Base-by-base conservation (phyloP, 257 asterid genomes). In the Salvia splendens region DNA sequence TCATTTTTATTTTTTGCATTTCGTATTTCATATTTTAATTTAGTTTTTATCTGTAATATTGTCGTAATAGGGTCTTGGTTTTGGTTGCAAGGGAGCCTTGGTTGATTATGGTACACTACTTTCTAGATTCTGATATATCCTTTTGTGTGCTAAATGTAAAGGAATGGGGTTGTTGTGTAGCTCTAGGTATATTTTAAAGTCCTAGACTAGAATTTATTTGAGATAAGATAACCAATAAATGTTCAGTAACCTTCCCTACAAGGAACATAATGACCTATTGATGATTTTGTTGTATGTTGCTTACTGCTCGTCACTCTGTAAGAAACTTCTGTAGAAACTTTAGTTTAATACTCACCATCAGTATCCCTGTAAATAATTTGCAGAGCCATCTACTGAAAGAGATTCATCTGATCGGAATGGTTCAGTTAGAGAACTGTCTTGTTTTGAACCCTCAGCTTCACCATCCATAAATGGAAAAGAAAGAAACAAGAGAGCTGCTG, bases 321-420 rank as follows among this genome's bases (percentile, higher is more conserved):
- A 61, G 33, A 12, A 42, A 43, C n/a, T 55, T 41, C 49, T 49
- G 55, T 46, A 24, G 54, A 41, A 20, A 51, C 67, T 67, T 47
- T 61, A 10, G 43, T 35, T 55, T 64, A 43, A 38, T 49, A 66
- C 36, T 57, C 41, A 49, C 65, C 69, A 48, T 70, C 36, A 14
- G 63, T 15, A 40, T 48, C 17, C 43, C 52, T 38, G 63, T 77
- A 46, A 56, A 60, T 45, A 62, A 43, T 72, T 73, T 61, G n/a
- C 86, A 91, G 98, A 79, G 70, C 75, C 79, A 41, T 75, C 76
- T 15, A 58, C 17, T 46, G 72, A 41, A 69, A 79, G 73, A 61
- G 77, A 74, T 72, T 66, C 75, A 67, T 46, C 72, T 41, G 73
- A 53, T 55, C 65, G 60, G 60, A 76, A 70, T 64, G 77, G 79